phyloP scores from a whole-genome alignment of 2,329 filamentous ascomycete species.

The Penicillium capsulatum region DNA sequence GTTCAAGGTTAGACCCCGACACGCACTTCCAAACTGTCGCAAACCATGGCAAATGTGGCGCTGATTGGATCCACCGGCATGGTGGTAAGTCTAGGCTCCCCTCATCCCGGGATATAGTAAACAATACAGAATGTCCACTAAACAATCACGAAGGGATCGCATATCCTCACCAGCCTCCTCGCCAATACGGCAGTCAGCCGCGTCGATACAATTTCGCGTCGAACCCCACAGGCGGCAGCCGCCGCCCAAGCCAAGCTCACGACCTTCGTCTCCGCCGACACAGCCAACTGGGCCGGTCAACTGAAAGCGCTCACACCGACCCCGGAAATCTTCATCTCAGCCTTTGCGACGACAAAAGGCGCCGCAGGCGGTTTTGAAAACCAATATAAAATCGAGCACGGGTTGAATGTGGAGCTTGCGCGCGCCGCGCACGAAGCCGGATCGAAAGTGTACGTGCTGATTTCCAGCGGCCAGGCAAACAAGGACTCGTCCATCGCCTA shows the following conservation, averaged over 20 bases:
- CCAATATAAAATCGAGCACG: constrained; percentile 85
- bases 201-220: constrained; percentile 46
- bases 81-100: constrained; percentile 40
- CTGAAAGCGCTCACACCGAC: constrained; percentile 54
- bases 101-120: too few relatives aligned
- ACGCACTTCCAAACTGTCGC: too few relatives aligned
- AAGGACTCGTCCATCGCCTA: constrained; percentile 55
- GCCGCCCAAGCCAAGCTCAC: constrained; percentile 58
- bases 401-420: constrained; percentile 76
- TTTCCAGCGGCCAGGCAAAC: constrained; percentile 58
- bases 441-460: constrained; percentile 69
- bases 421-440: constrained; percentile 69
- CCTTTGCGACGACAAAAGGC: constrained; percentile 73
- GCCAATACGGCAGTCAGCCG: constrained; percentile 36
- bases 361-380: constrained; percentile 70
- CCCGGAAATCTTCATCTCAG: constrained; percentile 67
- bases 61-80: constrained; percentile 48
- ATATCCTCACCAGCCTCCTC: constrained; percentile 62
- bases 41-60: constrained; percentile 42
- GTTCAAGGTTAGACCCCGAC: too few relatives aligned
- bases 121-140: background rate
- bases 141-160: constrained; percentile 56
- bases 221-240: constrained; percentile 41
- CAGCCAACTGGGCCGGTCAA: constrained; percentile 61
- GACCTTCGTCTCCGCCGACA: constrained; percentile 64